Base-by-base conservation (phyloP, 2,329 filamentous ascomycete genomes). In the Fusarium sp. region DNA sequence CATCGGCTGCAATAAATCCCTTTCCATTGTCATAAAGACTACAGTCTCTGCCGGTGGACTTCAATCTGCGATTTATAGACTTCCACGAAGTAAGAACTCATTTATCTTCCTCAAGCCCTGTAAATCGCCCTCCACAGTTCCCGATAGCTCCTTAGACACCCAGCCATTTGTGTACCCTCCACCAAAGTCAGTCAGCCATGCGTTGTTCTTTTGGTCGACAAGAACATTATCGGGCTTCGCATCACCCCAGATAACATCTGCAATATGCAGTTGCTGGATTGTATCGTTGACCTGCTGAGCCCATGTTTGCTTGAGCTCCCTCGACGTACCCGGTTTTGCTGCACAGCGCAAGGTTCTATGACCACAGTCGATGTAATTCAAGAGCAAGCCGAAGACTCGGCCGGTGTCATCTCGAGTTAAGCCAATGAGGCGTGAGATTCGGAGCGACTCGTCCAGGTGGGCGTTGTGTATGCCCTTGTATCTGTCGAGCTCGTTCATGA, bases 131-230 rank as follows among this genome's bases (percentile, higher is more conserved):
- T 57, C 42, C 0, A 35, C 1, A 11, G 64, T 64, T 2, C 49
- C 64, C 2, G 38, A n/a, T 15, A 33, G n/a, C 0, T 42, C 35
- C 28, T 49, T 33, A 0, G 38, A 6, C 10, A 67, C 44, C 51
- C 60, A 65, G 7, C 60, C 60, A 15, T 28, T 12, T 2, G 60
- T 67, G 15, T 51, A 65, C 9, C 60, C 33, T n/a, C 64, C 64
- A 7, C 60, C 64, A 33, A 65, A 67, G 20, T 65, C 60, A 33
- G 35, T 38, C 17, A 67, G 1, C 60, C 60, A 67, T 5, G 51
- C 64, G 9, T 67, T 5, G 6, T 51, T 9, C 4, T 58, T 6
- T 15, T 7, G 7, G 20, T 65, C 64, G 0, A 67, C 24, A n/a
- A 65, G 33, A 0, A 65, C 38, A n/a, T 67, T 67, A 1, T 58